Conservation (phyloP, 129 eudicot genomes). For the Apium graveolens region DNA sequence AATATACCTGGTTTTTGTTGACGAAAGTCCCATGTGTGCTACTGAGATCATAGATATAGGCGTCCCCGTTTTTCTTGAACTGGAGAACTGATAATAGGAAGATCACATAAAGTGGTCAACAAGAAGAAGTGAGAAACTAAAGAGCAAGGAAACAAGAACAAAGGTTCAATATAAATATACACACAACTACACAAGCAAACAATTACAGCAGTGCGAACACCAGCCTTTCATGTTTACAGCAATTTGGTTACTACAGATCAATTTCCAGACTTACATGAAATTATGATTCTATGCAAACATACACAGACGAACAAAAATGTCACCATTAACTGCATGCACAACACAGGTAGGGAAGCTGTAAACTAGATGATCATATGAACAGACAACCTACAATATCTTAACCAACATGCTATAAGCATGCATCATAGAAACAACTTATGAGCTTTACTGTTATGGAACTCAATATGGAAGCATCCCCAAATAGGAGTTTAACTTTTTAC, state of each 20-base stretch:
- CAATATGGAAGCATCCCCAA: not conserved
- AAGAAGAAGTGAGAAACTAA: slow-evolving; percentile 5
- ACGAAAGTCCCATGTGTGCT: slow-evolving; percentile 91
- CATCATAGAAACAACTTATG: not conserved
- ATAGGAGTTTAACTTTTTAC: not conserved
- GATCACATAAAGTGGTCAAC: slow-evolving; percentile 1
- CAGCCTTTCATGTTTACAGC: not conserved
- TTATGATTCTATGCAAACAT: not conserved
- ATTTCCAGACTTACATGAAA: too few species aligned
- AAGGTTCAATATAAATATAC: not conserved
- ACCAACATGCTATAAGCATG: not conserved
- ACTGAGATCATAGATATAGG: slow-evolving; percentile 83
- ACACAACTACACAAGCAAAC: not conserved
- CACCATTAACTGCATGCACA: not conserved
- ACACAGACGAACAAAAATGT: not conserved
- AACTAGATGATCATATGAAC: not conserved
- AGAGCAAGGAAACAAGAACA: not conserved
- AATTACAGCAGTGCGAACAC: not conserved
- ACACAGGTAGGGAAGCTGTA: not conserved
- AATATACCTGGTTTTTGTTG: slow-evolving; percentile 79
- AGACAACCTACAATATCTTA: not conserved
- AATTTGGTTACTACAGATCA: not conserved
- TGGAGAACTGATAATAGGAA: slow-evolving; percentile 60
- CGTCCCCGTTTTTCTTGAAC: slow-evolving; percentile 70
- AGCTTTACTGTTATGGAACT: not conserved